Evolutionary conservation across 169 alveolate genomes (phyloP).

Genomic region (Eimeria falciformis): DNA sequence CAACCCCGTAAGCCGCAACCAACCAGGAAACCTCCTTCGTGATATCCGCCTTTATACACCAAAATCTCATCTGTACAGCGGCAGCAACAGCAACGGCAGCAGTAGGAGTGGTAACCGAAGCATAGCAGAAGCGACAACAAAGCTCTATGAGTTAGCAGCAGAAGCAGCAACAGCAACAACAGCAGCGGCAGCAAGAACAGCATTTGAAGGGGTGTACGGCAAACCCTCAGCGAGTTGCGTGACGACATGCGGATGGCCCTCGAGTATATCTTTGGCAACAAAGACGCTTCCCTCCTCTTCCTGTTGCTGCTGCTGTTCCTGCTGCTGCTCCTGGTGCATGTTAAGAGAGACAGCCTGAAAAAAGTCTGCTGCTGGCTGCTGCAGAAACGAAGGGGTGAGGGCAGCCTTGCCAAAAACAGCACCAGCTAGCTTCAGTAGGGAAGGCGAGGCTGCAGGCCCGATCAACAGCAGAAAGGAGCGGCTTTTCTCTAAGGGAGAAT

Average conservation of each 20-base stretch:
- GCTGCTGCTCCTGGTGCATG: background rate
- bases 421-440: constrained; percentile 40
- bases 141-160: background rate
- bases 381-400: constrained; percentile 41
- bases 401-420: constrained; percentile 28
- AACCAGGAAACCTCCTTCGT: constrained; percentile 41
- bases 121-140: background rate
- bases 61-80: constrained; percentile 65
- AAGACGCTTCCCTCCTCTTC: constrained; percentile 31
- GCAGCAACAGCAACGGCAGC: constrained; percentile 7
- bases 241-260: constrained; percentile 73
- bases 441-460: constrained; percentile 50
- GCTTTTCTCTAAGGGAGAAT: constrained; percentile 30
- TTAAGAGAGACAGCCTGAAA: constrained; percentile 1
- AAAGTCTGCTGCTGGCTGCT: constrained; percentile 38
- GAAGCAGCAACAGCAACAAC: background rate
- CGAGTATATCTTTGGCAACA: constrained; percentile 17
- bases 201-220: background rate
- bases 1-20: constrained; percentile 48
- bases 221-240: constrained; percentile 70
- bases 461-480: constrained; percentile 37
- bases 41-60: constrained; percentile 65
- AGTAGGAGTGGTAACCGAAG: background rate
- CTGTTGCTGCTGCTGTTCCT: constrained; percentile 42
- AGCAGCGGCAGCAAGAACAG: constrained; percentile 16